Evolutionary conservation across 352 stramenopile species (phyloP).

Genomic region (Phytopythium vexans): DNA sequence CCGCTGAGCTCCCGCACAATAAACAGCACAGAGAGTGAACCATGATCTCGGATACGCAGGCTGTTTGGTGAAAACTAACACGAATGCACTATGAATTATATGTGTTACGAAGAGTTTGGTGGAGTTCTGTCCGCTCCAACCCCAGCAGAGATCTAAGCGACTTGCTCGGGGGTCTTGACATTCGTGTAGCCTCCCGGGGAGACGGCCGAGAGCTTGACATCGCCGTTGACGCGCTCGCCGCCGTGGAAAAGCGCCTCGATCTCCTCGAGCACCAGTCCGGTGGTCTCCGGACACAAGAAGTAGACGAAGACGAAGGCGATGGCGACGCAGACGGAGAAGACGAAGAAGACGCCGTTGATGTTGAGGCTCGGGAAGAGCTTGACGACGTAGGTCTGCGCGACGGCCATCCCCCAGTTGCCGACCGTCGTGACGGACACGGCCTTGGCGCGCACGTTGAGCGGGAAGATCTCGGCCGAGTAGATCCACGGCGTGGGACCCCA

Average conservation of each 20-base stretch:
- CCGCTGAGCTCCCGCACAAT: no score
- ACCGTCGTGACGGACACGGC: constrained; percentile 8
- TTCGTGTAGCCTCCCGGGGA: neutral
- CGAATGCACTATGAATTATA: no score
- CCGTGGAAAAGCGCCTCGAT: constrained; percentile 20
- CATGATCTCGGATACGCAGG: no score
- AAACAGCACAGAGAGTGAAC: no score
- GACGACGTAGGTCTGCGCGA: constrained; percentile 10
- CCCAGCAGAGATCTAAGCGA: neutral
- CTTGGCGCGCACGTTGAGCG: constrained; percentile 5
- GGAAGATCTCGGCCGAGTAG: constrained; percentile 16
- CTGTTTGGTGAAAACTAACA: no score
- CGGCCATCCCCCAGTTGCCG: constrained; percentile 11
- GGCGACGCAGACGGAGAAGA: constrained; percentile 28
- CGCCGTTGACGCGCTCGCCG: constrained; percentile 1
- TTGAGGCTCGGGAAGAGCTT: constrained; percentile 27
- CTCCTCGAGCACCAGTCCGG: constrained; percentile 20
- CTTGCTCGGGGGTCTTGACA: neutral
- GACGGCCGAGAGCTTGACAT: neutral
- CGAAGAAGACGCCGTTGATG: constrained; percentile 41
- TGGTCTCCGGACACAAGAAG: constrained; percentile 29
- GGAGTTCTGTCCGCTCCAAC: neutral
- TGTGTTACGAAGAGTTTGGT: no score
- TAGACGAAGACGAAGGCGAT: constrained; percentile 15
- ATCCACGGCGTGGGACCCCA: constrained; percentile 31